Evolutionary conservation across 257 asterid species (phyloP), one percentile per base, ranked within the genome.

Genomic region (Solanum appendiculatum): DNA sequence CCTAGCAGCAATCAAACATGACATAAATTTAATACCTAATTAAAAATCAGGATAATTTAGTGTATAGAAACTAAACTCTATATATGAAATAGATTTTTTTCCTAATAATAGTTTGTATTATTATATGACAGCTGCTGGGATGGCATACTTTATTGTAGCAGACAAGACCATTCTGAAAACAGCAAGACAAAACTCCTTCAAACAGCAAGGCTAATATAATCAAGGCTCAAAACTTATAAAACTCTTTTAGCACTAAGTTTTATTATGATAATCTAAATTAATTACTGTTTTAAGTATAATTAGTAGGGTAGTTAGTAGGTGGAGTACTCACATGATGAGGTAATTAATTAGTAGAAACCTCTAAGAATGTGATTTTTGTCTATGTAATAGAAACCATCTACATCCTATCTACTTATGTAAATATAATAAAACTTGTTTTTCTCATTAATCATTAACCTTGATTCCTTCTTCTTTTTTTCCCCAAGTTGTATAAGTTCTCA

Each of bases 61-160:
- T 23, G 7, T 3, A 60, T 60, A 60, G 1, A 60, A 23, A n/a
- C 27, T 66, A 7, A 69, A 69, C 9, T 72, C 2, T 18, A n/a
- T n/a, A n/a, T n/a, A 70, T 6, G 1, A 9, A 64, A 0, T 34
- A 2, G 10, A 13, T 31, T 2, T 34, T 9, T 29, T 68, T 68
- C 8, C 2, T 73, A 21, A 73, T 72, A 72, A 72, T 36, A 2
- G 9, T 70, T 73, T 73, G 18, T 74, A n/a, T 39, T 39, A 31
- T 66, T 68, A 15, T 29, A 74, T 74, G 11, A n/a, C 97, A 37
- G 87, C 21, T 10, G 99, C 93, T 40, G 99, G 98, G 87, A 92
- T 94, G 98, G 93, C 98, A 14, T 96, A 95, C 54, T 96, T 96
- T 93, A 92, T 96, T 15, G 99, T 96, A 80, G 98, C 99, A 25